phyloP scores from a whole-genome alignment of 768 basidiomycete genomes.

The Pisolithus sp. region DNA sequence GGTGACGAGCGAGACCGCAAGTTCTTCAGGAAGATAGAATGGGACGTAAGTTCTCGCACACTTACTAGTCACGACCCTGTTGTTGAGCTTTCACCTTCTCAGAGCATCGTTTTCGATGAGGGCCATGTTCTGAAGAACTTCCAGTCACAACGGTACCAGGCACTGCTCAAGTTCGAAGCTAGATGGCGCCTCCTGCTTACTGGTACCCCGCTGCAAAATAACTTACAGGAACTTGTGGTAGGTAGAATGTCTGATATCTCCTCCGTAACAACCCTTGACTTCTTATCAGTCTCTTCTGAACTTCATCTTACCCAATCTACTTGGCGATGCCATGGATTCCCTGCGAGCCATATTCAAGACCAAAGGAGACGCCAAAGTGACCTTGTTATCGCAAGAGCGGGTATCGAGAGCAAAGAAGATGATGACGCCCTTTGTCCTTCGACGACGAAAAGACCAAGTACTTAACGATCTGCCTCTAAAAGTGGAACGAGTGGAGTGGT shows the following conservation, averaged over 20 bases:
- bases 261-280: constrained; percentile 5
- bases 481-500: constrained; percentile 90
- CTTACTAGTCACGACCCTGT: background rate
- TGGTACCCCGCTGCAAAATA: constrained; percentile 92
- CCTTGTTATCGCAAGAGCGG: constrained; percentile 85
- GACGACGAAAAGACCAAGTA: constrained; percentile 93
- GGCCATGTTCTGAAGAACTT: constrained; percentile 97
- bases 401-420: constrained; percentile 96
- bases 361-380: constrained; percentile 84
- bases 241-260: constrained; percentile 20
- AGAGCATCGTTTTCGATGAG: constrained; percentile 96
- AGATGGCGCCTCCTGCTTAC: constrained; percentile 90
- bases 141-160: constrained; percentile 92
- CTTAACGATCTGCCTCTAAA: constrained; percentile 90
- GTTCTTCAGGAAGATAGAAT: constrained; percentile 85
- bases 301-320: constrained; percentile 92
- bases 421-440: constrained; percentile 98
- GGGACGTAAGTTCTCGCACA: constrained; percentile 66
- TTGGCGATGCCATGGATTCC: constrained; percentile 67
- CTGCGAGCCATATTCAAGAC: constrained; percentile 96
- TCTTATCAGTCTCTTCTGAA: constrained; percentile 81
- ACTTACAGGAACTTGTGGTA: constrained; percentile 85
- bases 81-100: constrained; percentile 3
- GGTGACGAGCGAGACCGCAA: constrained; percentile 84
- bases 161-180: constrained; percentile 77